A percentile compares a stretch with the other conserved stretches of the same genome.
Evolutionary conservation across 768 basidiomycete species (phyloP).

Genomic region (Pleurotus eryngii): DNA sequence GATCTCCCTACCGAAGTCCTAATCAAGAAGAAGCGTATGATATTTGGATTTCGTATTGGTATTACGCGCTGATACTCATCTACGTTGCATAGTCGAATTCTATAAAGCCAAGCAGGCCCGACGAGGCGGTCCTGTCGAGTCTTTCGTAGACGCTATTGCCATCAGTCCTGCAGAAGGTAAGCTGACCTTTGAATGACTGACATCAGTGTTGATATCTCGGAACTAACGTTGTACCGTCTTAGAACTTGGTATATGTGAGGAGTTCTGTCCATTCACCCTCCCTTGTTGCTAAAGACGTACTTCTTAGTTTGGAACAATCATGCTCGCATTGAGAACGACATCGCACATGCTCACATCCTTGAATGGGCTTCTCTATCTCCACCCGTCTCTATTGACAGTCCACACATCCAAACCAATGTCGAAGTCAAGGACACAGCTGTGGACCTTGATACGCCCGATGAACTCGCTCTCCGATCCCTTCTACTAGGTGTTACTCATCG

Average conservation of each 20-base stretch:
- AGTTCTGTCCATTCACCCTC: neutral
- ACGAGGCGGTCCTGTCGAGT: conserved; percentile 46
- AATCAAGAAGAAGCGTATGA: conserved; percentile 72
- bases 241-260: conserved; percentile 74
- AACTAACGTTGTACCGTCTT: neutral
- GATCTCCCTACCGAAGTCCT: conserved; percentile 73
- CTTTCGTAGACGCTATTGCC: conserved; percentile 52
- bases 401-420: conserved; percentile 19
- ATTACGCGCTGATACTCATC: neutral
- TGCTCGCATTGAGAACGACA: conserved; percentile 48
- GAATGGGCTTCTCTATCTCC: conserved; percentile 52
- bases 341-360: conserved; percentile 59
- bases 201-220: neutral
- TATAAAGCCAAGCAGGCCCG: conserved; percentile 67
- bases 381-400: conserved; percentile 28
- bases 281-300: neutral
- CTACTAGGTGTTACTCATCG: conserved; percentile 68
- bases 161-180: conserved; percentile 72
- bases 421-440: conserved; percentile 3
- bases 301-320: conserved; percentile 76
- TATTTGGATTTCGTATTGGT: too few relatives aligned
- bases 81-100: conserved; percentile 52
- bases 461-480: conserved; percentile 64
- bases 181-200: conserved; percentile 12
- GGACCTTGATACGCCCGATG: conserved; percentile 69